Percentiles rank a stretch among this genome's conserved stretches.
phyloP scores from a whole-genome alignment of 163 green algal species.

The Chloroidium sp. region DNA sequence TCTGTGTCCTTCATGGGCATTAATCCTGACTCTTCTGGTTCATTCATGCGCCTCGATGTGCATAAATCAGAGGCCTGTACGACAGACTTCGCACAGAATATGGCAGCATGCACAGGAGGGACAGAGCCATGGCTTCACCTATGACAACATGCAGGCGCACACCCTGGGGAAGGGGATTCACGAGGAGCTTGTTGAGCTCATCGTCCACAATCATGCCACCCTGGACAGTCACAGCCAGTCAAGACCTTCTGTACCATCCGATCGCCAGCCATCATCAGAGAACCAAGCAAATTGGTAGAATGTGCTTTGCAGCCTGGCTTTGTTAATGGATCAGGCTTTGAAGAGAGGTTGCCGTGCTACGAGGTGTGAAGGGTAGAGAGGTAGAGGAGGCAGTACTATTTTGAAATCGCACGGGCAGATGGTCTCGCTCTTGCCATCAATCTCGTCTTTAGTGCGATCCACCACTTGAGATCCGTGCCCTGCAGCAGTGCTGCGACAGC shows the following conservation, averaged over 20 bases:
- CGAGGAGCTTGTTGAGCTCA: slow-evolving; percentile 70
- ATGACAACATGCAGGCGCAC: slow-evolving; percentile 74
- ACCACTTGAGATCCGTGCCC: slow-evolving; percentile 48
- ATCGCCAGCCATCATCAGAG: too few relatives aligned
- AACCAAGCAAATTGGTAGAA: too few relatives aligned
- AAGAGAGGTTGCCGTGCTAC: too few relatives aligned
- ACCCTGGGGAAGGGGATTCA: slow-evolving; percentile 55
- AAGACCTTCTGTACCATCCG: neutral
- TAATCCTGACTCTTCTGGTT: too few relatives aligned
- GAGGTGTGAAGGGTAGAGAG: neutral
- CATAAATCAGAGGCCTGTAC: neutral
- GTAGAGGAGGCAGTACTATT: neutral
- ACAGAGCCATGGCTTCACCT: neutral
- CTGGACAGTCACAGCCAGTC: slow-evolving; percentile 3
- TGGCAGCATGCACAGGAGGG: too few relatives aligned
- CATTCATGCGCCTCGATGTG: neutral
- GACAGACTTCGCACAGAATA: neutral
- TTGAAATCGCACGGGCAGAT: slow-evolving; percentile 76
- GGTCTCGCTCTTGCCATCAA: slow-evolving; percentile 80
- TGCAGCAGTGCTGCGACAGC: neutral
- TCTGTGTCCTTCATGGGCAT: too few relatives aligned
- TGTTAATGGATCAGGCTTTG: too few relatives aligned
- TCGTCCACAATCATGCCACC: slow-evolving; percentile 77
- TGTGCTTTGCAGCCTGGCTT: too few relatives aligned
- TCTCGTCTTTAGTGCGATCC: slow-evolving; percentile 53